phyloP scores from a whole-genome alignment of 2,329 filamentous ascomycete species.

The Lachnellula hyalina region DNA sequence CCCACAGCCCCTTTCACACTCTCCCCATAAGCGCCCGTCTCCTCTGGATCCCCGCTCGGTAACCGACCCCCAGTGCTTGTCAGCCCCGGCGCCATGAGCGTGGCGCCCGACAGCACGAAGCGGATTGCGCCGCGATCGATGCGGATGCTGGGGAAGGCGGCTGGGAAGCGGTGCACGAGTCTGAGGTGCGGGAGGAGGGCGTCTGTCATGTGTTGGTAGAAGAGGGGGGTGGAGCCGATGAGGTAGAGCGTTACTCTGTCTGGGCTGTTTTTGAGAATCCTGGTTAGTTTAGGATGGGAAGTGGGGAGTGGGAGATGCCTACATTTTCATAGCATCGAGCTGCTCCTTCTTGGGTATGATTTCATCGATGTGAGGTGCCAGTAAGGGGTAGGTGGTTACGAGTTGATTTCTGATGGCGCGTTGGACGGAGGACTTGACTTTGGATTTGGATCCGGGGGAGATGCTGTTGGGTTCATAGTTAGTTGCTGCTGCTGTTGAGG shows the following conservation, averaged over 20 bases:
- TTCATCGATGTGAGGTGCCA: constrained; percentile 85
- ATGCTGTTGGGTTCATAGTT: constrained; percentile 49
- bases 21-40: constrained; percentile 32
- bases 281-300: not conserved
- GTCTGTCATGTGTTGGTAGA: constrained; percentile 77
- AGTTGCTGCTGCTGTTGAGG: constrained; percentile 7
- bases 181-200: constrained; percentile 81
- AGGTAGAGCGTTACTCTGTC: constrained; percentile 88
- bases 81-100: constrained; percentile 92
- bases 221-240: constrained; percentile 70
- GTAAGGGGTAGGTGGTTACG: constrained; percentile 76
- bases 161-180: constrained; percentile 85
- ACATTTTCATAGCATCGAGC: constrained; percentile 84
- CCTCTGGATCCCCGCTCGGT: constrained; percentile 44
- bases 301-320: constrained; percentile 17
- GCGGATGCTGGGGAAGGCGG: constrained; percentile 74
- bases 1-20: constrained; percentile 17
- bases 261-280: constrained; percentile 43
- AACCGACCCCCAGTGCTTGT: constrained; percentile 78
- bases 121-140: constrained; percentile 96
- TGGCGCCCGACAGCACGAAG: constrained; percentile 89
- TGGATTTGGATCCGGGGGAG: constrained; percentile 74
- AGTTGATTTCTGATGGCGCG: constrained; percentile 79
- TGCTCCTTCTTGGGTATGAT: constrained; percentile 93
- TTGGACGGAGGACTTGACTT: constrained; percentile 96